Evolutionary conservation across 2,329 filamentous ascomycete species (phyloP), one percentile per base, ranked within the genome.

Genomic region (Rutstroemia sp.): DNA sequence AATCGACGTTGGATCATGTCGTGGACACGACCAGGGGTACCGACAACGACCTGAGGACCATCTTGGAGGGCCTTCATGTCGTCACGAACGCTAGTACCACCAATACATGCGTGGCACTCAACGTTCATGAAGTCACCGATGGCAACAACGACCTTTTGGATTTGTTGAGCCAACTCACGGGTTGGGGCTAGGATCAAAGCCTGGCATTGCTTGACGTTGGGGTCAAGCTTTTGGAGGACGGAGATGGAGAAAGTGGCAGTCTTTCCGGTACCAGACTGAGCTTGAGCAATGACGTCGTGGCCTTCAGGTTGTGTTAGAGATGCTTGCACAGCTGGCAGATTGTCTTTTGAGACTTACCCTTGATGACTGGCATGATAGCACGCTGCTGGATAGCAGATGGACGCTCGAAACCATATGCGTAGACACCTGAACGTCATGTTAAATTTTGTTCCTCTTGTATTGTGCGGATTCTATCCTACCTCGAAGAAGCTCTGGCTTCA

Each of bases 111-210:
- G 75, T 99, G 94, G 84, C 92, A 96, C 78, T 96, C 89, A 68
- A 99, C 84, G 78, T 89, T 94, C 94, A 99, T 97, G 83, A 96
- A 99, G 78, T 99, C 94, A 73, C 94, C 94, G 64, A 99, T 95
- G 72, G 94, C 94, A 71, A 97, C 86, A 64, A 99, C 91, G 71
- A 99, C 94, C 82, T 96, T 97, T 79, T 99, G 94, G 73, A 99
- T 99, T 80, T 99, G 94, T 77, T 96, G 92, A 67, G 94, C 94
- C 72, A 99, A 83, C 83, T 99, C 94, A 79, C 94, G 92, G 70
- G 94, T 99, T 67, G 94, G 94, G 64, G 94, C 92, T 65, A 99
- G 88, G 71, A 99, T 96, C 64, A 99, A 84, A 64, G 94, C 95
- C 86, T 99, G 94, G 84, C 90, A 96, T 72, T 88, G 85, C 87